Percentiles rank a stretch among this genome's conserved stretches.
Conservation (phyloP, 345 rosid genomes). For the Eucalyptus melliodora region DNA sequence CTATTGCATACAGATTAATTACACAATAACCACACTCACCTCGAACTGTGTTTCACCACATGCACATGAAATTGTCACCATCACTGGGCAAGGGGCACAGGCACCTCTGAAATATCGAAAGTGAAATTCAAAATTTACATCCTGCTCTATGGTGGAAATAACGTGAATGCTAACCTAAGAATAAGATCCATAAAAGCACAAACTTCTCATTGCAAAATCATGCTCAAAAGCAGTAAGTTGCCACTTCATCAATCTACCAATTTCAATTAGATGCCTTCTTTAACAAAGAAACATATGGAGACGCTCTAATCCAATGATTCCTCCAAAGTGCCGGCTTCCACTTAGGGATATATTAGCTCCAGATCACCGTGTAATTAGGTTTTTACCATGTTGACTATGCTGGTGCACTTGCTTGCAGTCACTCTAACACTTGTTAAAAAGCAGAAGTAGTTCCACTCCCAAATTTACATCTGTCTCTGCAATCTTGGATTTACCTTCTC, state of each 20-base stretch:
- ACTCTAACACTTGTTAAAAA: background rate
- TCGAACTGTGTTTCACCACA: constrained; percentile 78
- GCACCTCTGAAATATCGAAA: constrained; percentile 48
- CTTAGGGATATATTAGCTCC: background rate
- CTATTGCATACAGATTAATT: background rate
- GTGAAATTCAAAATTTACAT: background rate
- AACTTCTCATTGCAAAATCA: background rate
- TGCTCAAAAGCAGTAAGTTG: background rate
- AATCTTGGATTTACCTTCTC: background rate
- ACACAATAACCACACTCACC: constrained; percentile 32
- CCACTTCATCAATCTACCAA: background rate
- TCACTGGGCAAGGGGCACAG: constrained; percentile 92
- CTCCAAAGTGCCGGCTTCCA: background rate
- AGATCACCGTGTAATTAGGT: background rate
- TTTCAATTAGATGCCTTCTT: background rate
- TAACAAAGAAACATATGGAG: background rate
- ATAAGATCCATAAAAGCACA: background rate
- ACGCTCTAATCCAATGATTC: background rate
- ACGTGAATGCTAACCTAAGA: background rate
- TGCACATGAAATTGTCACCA: constrained; percentile 82
- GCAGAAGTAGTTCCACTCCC: background rate
- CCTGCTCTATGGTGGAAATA: background rate
- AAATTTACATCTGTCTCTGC: background rate
- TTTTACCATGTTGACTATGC: background rate
- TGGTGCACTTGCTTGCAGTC: background rate